Conservation (phyloP, 2,329 filamentous ascomycete genomes). For the Aspergillus pseudotamarii region DNA sequence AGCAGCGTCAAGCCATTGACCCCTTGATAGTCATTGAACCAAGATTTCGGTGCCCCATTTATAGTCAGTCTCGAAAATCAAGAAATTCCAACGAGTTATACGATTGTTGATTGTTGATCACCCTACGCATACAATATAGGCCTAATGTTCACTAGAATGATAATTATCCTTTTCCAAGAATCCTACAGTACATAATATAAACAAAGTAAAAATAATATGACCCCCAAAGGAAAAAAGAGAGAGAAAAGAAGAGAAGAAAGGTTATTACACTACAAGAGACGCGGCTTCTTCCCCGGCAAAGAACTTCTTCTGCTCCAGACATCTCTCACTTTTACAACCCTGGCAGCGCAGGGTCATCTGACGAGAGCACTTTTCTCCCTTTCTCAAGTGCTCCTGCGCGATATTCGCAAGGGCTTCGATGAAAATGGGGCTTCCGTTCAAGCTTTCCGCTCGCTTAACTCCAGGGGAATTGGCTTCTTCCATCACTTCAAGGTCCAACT, state of each 20-base stretch:
- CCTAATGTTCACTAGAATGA: neutral
- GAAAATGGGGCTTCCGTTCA: conserved; percentile 90
- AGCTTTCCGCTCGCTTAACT: conserved; percentile 85
- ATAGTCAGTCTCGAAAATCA: neutral
- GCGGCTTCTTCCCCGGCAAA: conserved; percentile 52
- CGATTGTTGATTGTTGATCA: neutral
- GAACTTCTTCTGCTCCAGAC: conserved; percentile 71
- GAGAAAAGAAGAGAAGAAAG: neutral
- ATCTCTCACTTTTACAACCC: conserved; percentile 87
- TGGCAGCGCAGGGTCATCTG: conserved; percentile 94
- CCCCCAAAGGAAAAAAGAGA: neutral
- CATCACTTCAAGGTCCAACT: conserved; percentile 93
- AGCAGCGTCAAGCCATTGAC: neutral
- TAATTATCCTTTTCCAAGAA: neutral
- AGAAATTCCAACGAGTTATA: neutral
- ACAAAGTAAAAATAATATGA: neutral
- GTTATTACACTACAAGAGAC: conserved; percentile 36
- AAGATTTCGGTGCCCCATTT: neutral
- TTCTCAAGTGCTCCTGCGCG: conserved; percentile 75
- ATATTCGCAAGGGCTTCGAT: conserved; percentile 88
- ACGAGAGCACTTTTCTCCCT: conserved; percentile 69
- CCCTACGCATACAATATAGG: too few species aligned
- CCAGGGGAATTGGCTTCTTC: conserved; percentile 75
- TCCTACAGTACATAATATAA: neutral
- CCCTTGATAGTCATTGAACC: neutral